Conservation (phyloP, 2,329 filamentous ascomycete genomes). For the Calonectria montana region DNA sequence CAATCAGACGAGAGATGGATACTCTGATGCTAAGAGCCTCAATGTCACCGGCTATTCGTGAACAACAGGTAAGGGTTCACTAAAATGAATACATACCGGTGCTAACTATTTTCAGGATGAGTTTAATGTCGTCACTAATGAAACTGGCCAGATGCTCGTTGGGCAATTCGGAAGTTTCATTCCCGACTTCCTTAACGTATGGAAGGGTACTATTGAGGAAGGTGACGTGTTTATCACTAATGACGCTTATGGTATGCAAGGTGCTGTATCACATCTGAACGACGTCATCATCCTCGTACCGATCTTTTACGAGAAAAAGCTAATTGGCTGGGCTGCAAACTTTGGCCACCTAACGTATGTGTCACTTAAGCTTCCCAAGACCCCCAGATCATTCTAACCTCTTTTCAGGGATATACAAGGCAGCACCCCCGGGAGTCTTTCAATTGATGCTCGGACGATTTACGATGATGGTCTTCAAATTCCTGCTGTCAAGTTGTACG, state of each 20-base stretch:
- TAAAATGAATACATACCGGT: too few relatives aligned
- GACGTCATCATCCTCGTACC: neutral
- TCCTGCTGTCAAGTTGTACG: neutral
- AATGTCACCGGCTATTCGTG: neutral
- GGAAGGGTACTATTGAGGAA: neutral
- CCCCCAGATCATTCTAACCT: neutral
- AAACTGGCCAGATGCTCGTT: neutral
- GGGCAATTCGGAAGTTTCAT: neutral
- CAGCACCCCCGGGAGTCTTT: neutral
- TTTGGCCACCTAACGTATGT: neutral
- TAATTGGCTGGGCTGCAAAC: neutral
- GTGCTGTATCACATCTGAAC: neutral
- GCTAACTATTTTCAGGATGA: neutral
- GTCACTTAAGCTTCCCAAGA: neutral
- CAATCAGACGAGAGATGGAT: neutral
- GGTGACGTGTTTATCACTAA: neutral
- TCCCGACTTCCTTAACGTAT: neutral
- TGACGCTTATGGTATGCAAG: neutral
- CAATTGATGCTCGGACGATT: neutral
- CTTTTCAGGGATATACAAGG: neutral
- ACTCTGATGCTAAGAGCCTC: neutral
- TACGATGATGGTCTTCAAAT: neutral
- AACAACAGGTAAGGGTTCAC: neutral
- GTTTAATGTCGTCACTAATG: neutral
- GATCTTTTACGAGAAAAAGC: neutral